Conservation (phyloP, 495 filamentous ascomycete genomes). For the Penicillium psychrofluorescens region DNA sequence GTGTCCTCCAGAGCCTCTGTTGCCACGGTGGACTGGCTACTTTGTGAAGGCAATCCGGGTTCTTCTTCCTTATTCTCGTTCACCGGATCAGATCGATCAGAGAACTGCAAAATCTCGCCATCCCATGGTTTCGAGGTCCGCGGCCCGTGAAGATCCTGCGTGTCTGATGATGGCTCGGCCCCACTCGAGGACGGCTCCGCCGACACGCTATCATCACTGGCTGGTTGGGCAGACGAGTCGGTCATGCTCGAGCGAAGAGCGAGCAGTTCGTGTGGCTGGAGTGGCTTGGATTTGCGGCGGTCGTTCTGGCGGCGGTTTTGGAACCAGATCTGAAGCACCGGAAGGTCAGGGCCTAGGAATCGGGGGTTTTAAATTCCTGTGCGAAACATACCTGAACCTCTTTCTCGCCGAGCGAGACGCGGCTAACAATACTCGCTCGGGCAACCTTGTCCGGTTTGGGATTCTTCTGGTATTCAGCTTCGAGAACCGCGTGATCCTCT, state of each 20-base stretch:
- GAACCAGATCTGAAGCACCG: constrained; percentile 81
- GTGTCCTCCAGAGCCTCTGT: constrained; percentile 25
- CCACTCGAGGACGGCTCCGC: constrained; percentile 29
- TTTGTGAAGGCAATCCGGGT: constrained; percentile 13
- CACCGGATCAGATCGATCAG: constrained; percentile 24
- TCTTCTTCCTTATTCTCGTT: constrained; percentile 23
- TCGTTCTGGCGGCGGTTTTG: constrained; percentile 95
- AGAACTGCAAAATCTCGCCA: constrained; percentile 19
- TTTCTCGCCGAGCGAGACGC: constrained; percentile 89
- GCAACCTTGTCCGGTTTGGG: constrained; percentile 89
- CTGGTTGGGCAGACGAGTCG: constrained; percentile 46
- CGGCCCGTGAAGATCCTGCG: constrained; percentile 11
- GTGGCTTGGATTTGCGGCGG: constrained; percentile 80
- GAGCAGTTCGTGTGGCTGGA: constrained; percentile 73
- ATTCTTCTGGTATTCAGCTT: constrained; percentile 77
- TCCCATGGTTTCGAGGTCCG: constrained; percentile 17
- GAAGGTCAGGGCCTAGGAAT: constrained; percentile 11
- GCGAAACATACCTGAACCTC: constrained; percentile 82
- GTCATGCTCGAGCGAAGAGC: constrained; percentile 41
- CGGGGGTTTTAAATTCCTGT: constrained; percentile 18
- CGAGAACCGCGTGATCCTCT: constrained; percentile 85
- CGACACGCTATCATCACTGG: constrained; percentile 36
- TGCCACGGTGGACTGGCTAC: constrained; percentile 33
- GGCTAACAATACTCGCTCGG: constrained; percentile 73
- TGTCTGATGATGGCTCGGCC: constrained; percentile 19